Percentiles rank a stretch among this genome's conserved stretches.
phyloP scores from a whole-genome alignment of 768 basidiomycete genomes.

The Tephrocybe sp. region DNA sequence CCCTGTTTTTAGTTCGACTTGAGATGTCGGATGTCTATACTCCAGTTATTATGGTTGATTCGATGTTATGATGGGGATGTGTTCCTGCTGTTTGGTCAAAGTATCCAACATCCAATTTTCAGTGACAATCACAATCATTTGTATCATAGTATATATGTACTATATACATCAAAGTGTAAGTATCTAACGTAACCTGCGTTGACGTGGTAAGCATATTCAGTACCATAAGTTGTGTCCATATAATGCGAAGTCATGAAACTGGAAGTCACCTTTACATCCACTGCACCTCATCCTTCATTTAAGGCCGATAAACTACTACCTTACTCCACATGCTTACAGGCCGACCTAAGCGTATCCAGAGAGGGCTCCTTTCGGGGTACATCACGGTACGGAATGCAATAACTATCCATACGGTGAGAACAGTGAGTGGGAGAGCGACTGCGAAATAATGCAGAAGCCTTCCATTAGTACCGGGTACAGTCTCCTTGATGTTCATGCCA shows the following conservation, averaged over 20 bases:
- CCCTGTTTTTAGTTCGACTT: slow-evolving; percentile 30
- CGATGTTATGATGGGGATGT: no score
- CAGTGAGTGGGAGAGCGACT: slow-evolving; percentile 43
- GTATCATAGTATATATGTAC: no score
- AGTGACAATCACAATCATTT: no score
- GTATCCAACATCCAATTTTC: slow-evolving; percentile 78
- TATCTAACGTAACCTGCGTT: no score
- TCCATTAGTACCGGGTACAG: slow-evolving; percentile 31
- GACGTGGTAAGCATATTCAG: no score
- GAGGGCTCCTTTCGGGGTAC: slow-evolving; percentile 22
- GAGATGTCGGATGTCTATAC: neutral
- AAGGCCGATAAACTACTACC: neutral
- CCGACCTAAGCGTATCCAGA: slow-evolving; percentile 33
- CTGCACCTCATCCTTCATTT: neutral
- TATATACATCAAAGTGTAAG: no score
- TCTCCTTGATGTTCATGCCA: slow-evolving; percentile 55
- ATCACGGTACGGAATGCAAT: slow-evolving; percentile 49
- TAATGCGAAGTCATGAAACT: no score
- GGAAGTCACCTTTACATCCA: neutral
- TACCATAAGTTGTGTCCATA: no score
- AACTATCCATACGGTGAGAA: slow-evolving; percentile 49
- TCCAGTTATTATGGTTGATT: neutral
- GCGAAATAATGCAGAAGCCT: slow-evolving; percentile 41
- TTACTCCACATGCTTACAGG: slow-evolving; percentile 26
- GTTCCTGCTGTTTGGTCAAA: no score